Percentiles rank a stretch among this genome's conserved stretches.
Conservation (phyloP, 1,284 basidiomycete species). For the Marasmius tenuissimus region DNA sequence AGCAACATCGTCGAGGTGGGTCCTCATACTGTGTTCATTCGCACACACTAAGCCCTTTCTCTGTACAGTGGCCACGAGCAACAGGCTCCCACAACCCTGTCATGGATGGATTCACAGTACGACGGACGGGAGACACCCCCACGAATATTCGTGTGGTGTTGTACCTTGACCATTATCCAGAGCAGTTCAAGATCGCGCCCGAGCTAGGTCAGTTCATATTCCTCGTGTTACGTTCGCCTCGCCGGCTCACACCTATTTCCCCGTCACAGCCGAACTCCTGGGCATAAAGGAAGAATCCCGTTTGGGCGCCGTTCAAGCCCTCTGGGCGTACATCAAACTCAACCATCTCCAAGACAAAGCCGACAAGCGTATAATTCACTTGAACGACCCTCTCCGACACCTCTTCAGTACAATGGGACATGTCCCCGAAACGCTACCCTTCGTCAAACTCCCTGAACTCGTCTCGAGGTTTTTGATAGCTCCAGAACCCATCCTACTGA, state of each 20-base stretch:
- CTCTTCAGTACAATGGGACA: too few relatives aligned
- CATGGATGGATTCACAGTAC: conserved; percentile 88
- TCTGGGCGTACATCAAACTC: conserved; percentile 94
- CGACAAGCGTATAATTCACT: conserved; percentile 77
- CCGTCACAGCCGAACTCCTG: conserved; percentile 56
- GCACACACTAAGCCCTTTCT: background rate
- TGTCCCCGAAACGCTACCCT: conserved; percentile 56
- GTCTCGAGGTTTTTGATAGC: conserved; percentile 80
- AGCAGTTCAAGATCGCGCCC: conserved; percentile 80
- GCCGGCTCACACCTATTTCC: background rate
- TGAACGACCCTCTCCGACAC: conserved; percentile 46
- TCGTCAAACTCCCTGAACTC: conserved; percentile 85
- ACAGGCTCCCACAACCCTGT: conserved; percentile 55
- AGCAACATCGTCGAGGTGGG: conserved; percentile 76
- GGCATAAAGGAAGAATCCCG: conserved; percentile 87
- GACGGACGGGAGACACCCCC: conserved; percentile 78
- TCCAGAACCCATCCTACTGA: conserved; percentile 84
- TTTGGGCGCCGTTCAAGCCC: conserved; percentile 75
- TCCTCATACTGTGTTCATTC: background rate
- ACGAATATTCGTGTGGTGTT: conserved; percentile 81
- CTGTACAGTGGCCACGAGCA: conserved; percentile 68
- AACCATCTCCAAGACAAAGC: conserved; percentile 88
- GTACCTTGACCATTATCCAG: conserved; percentile 84
- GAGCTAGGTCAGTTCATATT: conserved; percentile 59
- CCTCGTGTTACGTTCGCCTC: background rate